These are phyloP conservation scores for Didymellaceae sp. DNA, from an alignment of 2,329 filamentous ascomycete genomes.

Conservation along the genomic window DNA sequence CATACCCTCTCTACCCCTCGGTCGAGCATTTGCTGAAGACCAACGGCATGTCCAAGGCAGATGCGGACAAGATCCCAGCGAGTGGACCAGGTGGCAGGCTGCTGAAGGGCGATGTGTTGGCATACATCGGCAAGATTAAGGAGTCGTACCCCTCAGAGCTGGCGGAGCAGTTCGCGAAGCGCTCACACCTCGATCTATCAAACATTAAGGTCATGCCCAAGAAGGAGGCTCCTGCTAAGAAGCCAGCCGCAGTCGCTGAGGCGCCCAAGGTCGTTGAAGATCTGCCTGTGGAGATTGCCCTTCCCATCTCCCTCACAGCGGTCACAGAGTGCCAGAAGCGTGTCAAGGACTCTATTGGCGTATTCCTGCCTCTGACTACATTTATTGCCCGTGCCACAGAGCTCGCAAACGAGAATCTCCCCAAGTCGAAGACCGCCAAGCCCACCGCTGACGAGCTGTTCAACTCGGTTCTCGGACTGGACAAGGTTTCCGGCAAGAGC, in stretches of 20 bases:
- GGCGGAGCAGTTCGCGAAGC: slow-evolving; percentile 74
- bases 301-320: slow-evolving; percentile 79
- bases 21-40: slow-evolving; percentile 81
- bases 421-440: slow-evolving; percentile 67
- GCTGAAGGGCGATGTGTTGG: slow-evolving; percentile 93
- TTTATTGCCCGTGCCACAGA: slow-evolving; percentile 87
- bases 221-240: slow-evolving; percentile 54
- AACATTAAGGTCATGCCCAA: slow-evolving; percentile 82
- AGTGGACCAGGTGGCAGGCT: slow-evolving; percentile 88
- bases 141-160: slow-evolving; percentile 73
- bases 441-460: slow-evolving; percentile 84
- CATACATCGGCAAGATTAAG: slow-evolving; percentile 81
- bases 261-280: slow-evolving; percentile 53
- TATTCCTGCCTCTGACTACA: slow-evolving; percentile 81
- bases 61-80: slow-evolving; percentile 80
- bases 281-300: slow-evolving; percentile 65
- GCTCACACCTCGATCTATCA: slow-evolving; percentile 86
- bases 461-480: slow-evolving; percentile 80
- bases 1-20: slow-evolving; percentile 79
- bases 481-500: slow-evolving; percentile 54
- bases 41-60: slow-evolving; percentile 76
- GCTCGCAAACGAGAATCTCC: slow-evolving; percentile 86
- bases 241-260: slow-evolving; percentile 47
- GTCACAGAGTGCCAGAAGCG: slow-evolving; percentile 82
- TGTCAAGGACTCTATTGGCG: slow-evolving; percentile 77